Evolutionary conservation across 768 basidiomycete genomes (phyloP).

Genomic region (Trametes elegans): DNA sequence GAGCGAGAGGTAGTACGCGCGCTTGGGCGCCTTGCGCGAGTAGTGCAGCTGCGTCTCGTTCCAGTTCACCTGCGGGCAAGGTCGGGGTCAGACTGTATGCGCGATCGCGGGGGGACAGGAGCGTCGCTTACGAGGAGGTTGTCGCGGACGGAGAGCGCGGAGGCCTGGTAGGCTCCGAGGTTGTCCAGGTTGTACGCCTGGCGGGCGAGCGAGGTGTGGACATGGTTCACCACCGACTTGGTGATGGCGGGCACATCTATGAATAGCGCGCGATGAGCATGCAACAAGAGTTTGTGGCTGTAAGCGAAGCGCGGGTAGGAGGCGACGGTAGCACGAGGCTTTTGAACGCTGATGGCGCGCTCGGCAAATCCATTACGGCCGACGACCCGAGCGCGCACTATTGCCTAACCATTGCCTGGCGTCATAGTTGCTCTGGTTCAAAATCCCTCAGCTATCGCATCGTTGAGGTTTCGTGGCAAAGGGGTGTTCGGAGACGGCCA

Average conservation of each 20-base stretch:
- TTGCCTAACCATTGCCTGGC: background rate
- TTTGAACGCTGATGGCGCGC: slow-evolving; percentile 12
- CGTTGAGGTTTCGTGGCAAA: too few relatives aligned
- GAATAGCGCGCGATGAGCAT: background rate
- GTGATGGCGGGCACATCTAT: slow-evolving; percentile 63
- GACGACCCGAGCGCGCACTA: background rate
- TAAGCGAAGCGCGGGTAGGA: background rate
- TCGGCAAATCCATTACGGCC: background rate
- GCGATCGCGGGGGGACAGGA: background rate
- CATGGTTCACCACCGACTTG: slow-evolving; percentile 76
- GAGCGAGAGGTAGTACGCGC: slow-evolving; percentile 93
- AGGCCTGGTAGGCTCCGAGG: slow-evolving; percentile 88
- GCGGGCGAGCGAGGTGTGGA: slow-evolving; percentile 86
- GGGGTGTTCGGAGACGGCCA: too few relatives aligned
- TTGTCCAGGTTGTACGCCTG: slow-evolving; percentile 88
- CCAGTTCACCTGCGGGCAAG: slow-evolving; percentile 68
- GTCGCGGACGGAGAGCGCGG: slow-evolving; percentile 85
- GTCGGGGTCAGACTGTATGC: background rate
- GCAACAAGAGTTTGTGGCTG: too few relatives aligned
- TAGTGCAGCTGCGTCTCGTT: slow-evolving; percentile 76
- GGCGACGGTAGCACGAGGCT: slow-evolving; percentile 15
- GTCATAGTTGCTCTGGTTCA: too few relatives aligned
- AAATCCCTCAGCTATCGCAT: too few relatives aligned
- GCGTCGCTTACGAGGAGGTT: slow-evolving; percentile 64
- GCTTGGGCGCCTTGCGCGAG: slow-evolving; percentile 81